Base-by-base conservation (phyloP, 768 basidiomycete species). In the Pleurotus cornucopiae region DNA sequence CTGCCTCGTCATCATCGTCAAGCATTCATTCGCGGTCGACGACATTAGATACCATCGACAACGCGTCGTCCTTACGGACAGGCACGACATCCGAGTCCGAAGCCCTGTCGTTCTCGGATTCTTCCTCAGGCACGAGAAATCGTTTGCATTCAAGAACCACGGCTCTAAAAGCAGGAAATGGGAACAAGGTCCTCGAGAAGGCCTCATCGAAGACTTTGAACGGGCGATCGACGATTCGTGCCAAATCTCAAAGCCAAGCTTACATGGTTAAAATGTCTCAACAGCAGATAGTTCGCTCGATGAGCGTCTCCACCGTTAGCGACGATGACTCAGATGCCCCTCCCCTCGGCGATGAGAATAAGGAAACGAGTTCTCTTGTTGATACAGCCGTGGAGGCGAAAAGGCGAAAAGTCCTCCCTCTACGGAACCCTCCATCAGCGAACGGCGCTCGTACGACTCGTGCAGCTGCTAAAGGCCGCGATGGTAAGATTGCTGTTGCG, bases 71-170 rank as follows among this genome's bases (percentile, higher is more conserved):
- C 23, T 61, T 76, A 46, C 66, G 69, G n/a, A 71, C 72, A 6
- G 66, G 68, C 26, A 67, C 70, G 5, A 76, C 75, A 3, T 76
- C 76, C 11, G 79, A 76, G 47, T 81, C 60, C 13, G 60, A 61
- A n/a, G 58, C 57, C 25, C 21, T 37, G 41, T 60, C 59, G 11
- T 54, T 55, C 23, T 57, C 64, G 21, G 69, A 65, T 3, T 70
- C 69, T 3, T 72, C 76, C 48, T 56, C 73, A 59, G 69, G 74
- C 49, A 75, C 78, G 37, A 74, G 66, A 60, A 80, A 80, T 56
- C 73, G 78, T 16, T n/a, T 59, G 25, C 61, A 61, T 26, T 52
- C 60, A 44, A 61, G 62, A 59, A 44, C 51, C 64, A 3, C 3
- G n/a, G 14, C 30, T 41, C 12, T 25, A 11, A 56, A 56, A 34